Evolutionary conservation across 108 stramenopile genomes (phyloP).

Genomic region (Stephanodiscus minutulus): DNA sequence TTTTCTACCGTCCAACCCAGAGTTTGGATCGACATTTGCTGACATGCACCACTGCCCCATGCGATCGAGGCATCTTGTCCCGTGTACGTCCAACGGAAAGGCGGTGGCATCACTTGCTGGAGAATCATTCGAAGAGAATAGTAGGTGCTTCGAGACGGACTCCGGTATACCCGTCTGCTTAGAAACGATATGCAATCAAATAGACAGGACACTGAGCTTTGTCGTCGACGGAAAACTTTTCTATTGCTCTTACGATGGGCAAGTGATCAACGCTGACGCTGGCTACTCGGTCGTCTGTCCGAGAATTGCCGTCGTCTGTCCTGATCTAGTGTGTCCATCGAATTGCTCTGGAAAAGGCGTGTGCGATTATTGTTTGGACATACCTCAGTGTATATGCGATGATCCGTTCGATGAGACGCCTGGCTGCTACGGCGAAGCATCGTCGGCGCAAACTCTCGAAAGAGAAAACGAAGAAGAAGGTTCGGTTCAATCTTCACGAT

Average conservation of each 20-base stretch:
- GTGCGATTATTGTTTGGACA: conserved; percentile 45
- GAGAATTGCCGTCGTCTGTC: conserved; percentile 45
- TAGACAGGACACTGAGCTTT: conserved; percentile 46
- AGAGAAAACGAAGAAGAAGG: too few species aligned
- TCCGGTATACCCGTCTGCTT: conserved; percentile 37
- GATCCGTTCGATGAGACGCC: conserved; percentile 38
- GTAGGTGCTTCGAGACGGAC: conserved; percentile 46
- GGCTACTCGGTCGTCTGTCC: conserved; percentile 38
- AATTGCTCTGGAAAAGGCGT: conserved; percentile 54
- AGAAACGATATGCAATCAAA: conserved; percentile 43
- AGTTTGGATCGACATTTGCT: conserved; percentile 32
- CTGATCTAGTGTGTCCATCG: conserved; percentile 45
- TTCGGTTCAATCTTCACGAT: too few species aligned
- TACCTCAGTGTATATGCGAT: conserved; percentile 44
- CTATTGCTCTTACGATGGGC: conserved; percentile 52
- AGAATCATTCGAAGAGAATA: conserved; percentile 34
- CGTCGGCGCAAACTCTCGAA: not conserved
- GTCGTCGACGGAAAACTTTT: conserved; percentile 33
- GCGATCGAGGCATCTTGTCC: conserved; percentile 39
- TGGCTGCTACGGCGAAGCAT: conserved; percentile 27
- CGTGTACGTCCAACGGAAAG: conserved; percentile 33
- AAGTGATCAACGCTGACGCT: conserved; percentile 27
- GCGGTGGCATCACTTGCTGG: conserved; percentile 21
- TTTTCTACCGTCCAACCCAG: conserved; percentile 24
- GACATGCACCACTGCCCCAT: conserved; percentile 41